Evolutionary conservation across 2,329 filamentous ascomycete genomes (phyloP).

Genomic region (Plectosphaerella plurivora): DNA sequence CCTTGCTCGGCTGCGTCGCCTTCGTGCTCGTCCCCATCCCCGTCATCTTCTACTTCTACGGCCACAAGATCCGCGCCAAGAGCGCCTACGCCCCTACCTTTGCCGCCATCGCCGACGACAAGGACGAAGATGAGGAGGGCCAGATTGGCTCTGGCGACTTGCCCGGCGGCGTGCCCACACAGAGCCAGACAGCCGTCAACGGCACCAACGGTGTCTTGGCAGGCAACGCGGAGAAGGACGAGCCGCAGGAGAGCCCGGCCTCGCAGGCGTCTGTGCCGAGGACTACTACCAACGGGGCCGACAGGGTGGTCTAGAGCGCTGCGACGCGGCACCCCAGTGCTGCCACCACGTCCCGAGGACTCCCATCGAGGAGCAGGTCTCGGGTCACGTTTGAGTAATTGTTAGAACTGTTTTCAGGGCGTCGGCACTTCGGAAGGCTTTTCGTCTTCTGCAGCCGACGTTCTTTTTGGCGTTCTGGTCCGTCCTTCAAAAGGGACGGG

Average conservation of each 20-base stretch:
- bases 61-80: slow-evolving; percentile 48
- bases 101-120: slow-evolving; percentile 10
- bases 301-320: slow-evolving; percentile 7
- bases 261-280: slow-evolving; percentile 28
- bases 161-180: slow-evolving; percentile 3
- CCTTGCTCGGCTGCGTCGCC: slow-evolving; percentile 58
- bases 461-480: too few relatives aligned
- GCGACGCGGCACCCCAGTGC: too few relatives aligned
- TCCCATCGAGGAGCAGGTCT: slow-evolving; percentile 1
- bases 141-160: slow-evolving; percentile 1
- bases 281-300: slow-evolving; percentile 20
- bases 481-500: too few relatives aligned
- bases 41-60: slow-evolving; percentile 58
- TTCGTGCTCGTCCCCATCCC: slow-evolving; percentile 56
- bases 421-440: background rate
- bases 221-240: slow-evolving; percentile 26
- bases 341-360: too few relatives aligned
- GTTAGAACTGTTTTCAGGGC: background rate
- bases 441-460: background rate
- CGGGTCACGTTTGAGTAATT: background rate
- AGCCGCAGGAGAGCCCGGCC: slow-evolving; percentile 15
- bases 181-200: background rate
- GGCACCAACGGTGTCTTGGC: background rate
- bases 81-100: slow-evolving; percentile 52
- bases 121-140: slow-evolving; percentile 2